Evolutionary conservation across 192 early-diverging fungal genomes (phyloP).

Genomic region (Backusella parvicylindrica): DNA sequence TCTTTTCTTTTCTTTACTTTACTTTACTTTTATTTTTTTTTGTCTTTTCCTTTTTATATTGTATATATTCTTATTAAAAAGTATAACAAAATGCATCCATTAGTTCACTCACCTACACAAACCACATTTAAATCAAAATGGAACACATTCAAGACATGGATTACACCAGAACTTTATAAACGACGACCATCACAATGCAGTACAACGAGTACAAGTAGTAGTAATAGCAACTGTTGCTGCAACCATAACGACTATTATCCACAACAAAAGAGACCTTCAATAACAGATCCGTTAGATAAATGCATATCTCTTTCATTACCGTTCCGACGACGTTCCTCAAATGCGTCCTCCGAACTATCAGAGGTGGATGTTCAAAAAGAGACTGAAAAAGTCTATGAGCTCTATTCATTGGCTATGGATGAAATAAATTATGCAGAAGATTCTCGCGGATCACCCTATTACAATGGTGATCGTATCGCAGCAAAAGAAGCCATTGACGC

Average conservation of each 20-base stretch:
- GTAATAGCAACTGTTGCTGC: background rate
- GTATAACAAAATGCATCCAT: background rate
- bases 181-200: conserved; percentile 15
- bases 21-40: background rate
- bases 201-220: conserved; percentile 8
- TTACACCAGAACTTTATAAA: conserved; percentile 10
- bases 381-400: background rate
- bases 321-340: conserved; percentile 6
- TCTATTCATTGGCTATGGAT: conserved; percentile 9
- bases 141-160: conserved; percentile 8
- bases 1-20: background rate
- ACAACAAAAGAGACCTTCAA: background rate
- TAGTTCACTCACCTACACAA: background rate
- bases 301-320: background rate
- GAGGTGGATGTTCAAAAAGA: conserved; percentile 3
- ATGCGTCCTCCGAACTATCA: conserved; percentile 2
- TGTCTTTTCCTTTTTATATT: background rate
- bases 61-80: background rate
- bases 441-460: conserved; percentile 41
- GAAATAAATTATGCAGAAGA: conserved; percentile 37
- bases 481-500: conserved; percentile 36
- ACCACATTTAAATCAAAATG: conserved; percentile 12
- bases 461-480: conserved; percentile 37
- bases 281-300: background rate
- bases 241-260: background rate